Percentiles rank a stretch among this genome's conserved stretches.
Evolutionary conservation across 2,329 filamentous ascomycete species (phyloP).

Genomic region (Chaetomiaceae sp.): DNA sequence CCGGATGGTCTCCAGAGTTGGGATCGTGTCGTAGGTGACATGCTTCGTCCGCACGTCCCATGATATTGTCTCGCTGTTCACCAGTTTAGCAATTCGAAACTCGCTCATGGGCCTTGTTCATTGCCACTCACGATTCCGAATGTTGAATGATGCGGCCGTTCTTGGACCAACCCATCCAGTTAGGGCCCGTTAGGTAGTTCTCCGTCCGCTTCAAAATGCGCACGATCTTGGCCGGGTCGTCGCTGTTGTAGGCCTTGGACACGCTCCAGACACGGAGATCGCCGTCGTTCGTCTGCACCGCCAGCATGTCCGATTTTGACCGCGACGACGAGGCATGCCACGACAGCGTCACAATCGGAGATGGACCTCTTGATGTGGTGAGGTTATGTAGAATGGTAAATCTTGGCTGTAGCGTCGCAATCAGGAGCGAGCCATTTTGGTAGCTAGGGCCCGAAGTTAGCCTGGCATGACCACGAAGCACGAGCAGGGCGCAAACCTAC

Average conservation of each 20-base stretch:
- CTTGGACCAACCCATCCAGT: constrained; percentile 98
- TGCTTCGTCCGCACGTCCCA: constrained; percentile 99
- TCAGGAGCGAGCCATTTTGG: constrained; percentile 86
- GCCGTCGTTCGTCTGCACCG: constrained; percentile 84
- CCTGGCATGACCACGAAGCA: not conserved
- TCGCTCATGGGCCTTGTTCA: not conserved
- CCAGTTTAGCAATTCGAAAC: constrained; percentile 21
- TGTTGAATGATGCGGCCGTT: constrained; percentile 93
- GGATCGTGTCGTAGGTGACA: constrained; percentile 82
- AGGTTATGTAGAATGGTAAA: constrained; percentile 94
- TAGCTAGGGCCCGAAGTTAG: constrained; percentile 52
- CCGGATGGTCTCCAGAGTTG: constrained; percentile 72
- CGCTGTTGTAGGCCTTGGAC: constrained; percentile 66
- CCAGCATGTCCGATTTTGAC: constrained; percentile 97
- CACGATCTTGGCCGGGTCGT: constrained; percentile 80
- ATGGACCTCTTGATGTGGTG: constrained; percentile 75
- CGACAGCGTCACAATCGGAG: constrained; percentile 76
- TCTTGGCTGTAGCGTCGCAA: constrained; percentile 80
- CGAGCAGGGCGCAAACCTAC: constrained; percentile 41
- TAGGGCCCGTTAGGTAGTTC: constrained; percentile 65
- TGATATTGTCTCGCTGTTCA: constrained; percentile 71
- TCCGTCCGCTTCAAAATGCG: constrained; percentile 78
- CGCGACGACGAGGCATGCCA: constrained; percentile 97
- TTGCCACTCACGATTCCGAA: constrained; percentile 69
- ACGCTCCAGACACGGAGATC: constrained; percentile 96